phyloP scores from a whole-genome alignment of 2,329 filamentous ascomycete species.

The Ophiostoma montium region DNA sequence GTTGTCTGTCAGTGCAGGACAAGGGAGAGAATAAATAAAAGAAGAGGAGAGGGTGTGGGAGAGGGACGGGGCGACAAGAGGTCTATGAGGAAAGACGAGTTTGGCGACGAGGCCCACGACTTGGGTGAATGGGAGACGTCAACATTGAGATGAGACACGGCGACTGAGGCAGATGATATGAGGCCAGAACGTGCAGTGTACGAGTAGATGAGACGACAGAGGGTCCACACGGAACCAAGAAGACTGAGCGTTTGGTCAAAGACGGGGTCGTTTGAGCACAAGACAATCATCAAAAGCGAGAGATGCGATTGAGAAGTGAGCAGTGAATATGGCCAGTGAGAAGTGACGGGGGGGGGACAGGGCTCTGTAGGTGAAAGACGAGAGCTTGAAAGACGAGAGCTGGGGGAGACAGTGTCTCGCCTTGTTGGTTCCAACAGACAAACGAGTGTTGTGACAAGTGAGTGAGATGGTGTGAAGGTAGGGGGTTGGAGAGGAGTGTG shows the following conservation, averaged over 20 bases:
- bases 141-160: not conserved
- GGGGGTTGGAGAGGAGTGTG: too few species aligned
- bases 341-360: too few species aligned
- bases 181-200: not conserved
- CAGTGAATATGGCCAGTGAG: too few species aligned
- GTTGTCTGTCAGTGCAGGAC: not conserved
- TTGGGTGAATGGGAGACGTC: not conserved
- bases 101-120: not conserved
- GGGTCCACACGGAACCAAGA: slow-evolving; percentile 1
- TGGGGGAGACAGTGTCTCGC: not conserved
- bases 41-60: not conserved
- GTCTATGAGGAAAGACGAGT: not conserved
- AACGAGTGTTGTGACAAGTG: too few species aligned
- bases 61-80: too few species aligned
- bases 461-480: not conserved
- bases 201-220: not conserved
- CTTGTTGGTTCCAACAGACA: not conserved
- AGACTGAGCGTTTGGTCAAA: not conserved
- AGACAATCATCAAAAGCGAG: not conserved
- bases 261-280: not conserved
- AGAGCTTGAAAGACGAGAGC: too few species aligned
- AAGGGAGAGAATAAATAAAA: not conserved
- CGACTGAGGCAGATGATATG: not conserved
- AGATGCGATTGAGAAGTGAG: too few species aligned
- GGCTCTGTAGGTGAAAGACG: too few species aligned